Evolutionary conservation across 345 rosid genomes (phyloP).

Genomic region (Leavenworthia alabamica): DNA sequence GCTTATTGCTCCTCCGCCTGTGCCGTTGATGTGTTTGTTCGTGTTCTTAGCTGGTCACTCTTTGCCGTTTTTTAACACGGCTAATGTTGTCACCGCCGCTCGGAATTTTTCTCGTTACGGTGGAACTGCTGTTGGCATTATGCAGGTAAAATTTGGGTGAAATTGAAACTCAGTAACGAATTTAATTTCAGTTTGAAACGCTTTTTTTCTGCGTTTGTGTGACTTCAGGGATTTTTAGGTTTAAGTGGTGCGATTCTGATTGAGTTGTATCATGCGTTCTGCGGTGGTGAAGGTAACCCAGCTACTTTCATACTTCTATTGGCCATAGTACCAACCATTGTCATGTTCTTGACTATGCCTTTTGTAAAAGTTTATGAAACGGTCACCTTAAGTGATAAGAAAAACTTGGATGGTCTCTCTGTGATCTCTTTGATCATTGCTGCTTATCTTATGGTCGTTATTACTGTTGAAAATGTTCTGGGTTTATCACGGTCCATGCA

Average conservation of each 20-base stretch:
- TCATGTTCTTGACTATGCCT: slow-evolving; percentile 55
- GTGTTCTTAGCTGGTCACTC: slow-evolving; percentile 69
- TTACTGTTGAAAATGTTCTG: slow-evolving; percentile 47
- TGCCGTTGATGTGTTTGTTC: slow-evolving; percentile 66
- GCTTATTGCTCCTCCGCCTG: slow-evolving; percentile 53
- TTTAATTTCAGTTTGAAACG: neutral
- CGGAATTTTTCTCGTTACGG: slow-evolving; percentile 56
- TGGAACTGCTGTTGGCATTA: slow-evolving; percentile 80
- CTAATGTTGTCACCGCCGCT: slow-evolving; percentile 67
- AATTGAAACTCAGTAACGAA: neutral
- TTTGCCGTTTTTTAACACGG: slow-evolving; percentile 66
- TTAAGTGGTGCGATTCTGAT: slow-evolving; percentile 80
- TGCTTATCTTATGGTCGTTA: slow-evolving; percentile 59
- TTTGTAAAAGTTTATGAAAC: slow-evolving; percentile 52
- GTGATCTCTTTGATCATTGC: slow-evolving; percentile 50
- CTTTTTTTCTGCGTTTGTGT: neutral
- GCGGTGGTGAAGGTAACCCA: slow-evolving; percentile 42
- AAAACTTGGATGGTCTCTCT: slow-evolving; percentile 68
- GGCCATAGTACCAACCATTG: slow-evolving; percentile 55
- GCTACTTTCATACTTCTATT: slow-evolving; percentile 64
- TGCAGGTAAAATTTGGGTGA: slow-evolving; percentile 53
- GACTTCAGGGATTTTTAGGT: slow-evolving; percentile 78
- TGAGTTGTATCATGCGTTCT: slow-evolving; percentile 50
- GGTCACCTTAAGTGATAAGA: slow-evolving; percentile 45
- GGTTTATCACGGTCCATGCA: slow-evolving; percentile 45